phyloP scores from a whole-genome alignment of 1,284 basidiomycete species.

The Cystobasidium sp. region DNA sequence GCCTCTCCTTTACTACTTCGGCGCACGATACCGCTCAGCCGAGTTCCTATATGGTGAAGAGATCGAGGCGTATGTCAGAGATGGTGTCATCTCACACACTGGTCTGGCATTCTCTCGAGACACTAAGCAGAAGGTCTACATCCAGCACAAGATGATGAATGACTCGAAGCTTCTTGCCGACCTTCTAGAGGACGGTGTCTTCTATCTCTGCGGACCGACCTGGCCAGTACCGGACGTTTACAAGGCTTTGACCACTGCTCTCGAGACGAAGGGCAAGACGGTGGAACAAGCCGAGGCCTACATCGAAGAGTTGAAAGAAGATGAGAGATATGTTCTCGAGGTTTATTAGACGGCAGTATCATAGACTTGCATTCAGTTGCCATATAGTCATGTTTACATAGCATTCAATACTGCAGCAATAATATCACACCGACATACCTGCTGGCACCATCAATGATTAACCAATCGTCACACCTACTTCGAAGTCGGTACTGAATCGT shows the following conservation, averaged over 20 bases:
- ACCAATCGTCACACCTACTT: no score
- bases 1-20: conserved; percentile 96
- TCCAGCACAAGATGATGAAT: conserved; percentile 96
- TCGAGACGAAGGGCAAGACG: conserved; percentile 73
- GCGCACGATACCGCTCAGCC: conserved; percentile 88
- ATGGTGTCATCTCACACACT: conserved; percentile 81
- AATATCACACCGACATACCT: not conserved
- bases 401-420: conserved; percentile 2
- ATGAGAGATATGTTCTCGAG: conserved; percentile 96
- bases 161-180: conserved; percentile 77
- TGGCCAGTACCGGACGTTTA: conserved; percentile 93
- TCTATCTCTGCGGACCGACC: conserved; percentile 85
- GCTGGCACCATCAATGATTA: no score
- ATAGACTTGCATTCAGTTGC: not conserved
- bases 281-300: conserved; percentile 75
- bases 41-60: conserved; percentile 87
- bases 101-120: conserved; percentile 98
- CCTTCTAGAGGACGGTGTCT: conserved; percentile 73
- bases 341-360: conserved; percentile 59
- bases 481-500: no score
- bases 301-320: conserved; percentile 91
- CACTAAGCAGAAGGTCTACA: conserved; percentile 87
- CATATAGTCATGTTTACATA: not conserved
- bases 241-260: conserved; percentile 81
- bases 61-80: conserved; percentile 69